Conservation (phyloP, 2,329 filamentous ascomycete genomes). For the Diaporthe eres region DNA sequence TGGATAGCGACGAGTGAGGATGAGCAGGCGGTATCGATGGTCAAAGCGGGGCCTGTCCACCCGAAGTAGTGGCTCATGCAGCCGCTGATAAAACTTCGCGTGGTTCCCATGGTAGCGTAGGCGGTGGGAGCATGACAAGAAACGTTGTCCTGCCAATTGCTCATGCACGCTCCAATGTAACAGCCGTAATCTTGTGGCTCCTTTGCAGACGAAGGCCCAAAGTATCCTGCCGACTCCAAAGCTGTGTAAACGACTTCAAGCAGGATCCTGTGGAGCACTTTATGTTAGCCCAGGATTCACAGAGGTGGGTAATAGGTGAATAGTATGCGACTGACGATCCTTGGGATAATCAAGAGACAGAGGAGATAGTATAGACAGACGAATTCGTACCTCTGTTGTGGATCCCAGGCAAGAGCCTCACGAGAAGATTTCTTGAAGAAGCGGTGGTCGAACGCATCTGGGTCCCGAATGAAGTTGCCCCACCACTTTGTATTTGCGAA, state of each 20-base stretch:
- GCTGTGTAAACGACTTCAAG: neutral
- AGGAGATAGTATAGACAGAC: too few relatives aligned
- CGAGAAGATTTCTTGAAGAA: slow-evolving; percentile 58
- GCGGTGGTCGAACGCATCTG: slow-evolving; percentile 53
- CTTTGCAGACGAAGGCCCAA: neutral
- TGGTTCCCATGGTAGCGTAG: slow-evolving; percentile 54
- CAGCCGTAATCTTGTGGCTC: neutral
- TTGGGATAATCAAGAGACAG: slow-evolving; percentile 44
- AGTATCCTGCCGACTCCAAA: neutral
- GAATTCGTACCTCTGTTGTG: slow-evolving; percentile 51
- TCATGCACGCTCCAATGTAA: neutral
- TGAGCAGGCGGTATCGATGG: slow-evolving; percentile 56
- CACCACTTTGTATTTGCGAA: slow-evolving; percentile 30
- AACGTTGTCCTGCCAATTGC: slow-evolving; percentile 59
- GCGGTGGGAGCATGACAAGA: slow-evolving; percentile 53
- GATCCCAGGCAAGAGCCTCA: slow-evolving; percentile 55
- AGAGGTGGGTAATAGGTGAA: too few relatives aligned
- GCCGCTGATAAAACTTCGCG: slow-evolving; percentile 51
- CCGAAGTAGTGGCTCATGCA: slow-evolving; percentile 53
- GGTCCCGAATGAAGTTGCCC: slow-evolving; percentile 46
- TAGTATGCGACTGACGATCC: slow-evolving; percentile 43
- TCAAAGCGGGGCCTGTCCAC: slow-evolving; percentile 52
- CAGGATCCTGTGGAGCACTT: neutral
- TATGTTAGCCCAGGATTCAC: too few relatives aligned
- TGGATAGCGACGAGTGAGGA: slow-evolving; percentile 54